A percentile compares a stretch with the other conserved stretches of the same genome.
These are phyloP conservation scores for Coemansia sp. DNA, from an alignment of 192 early-diverging fungal species.

Conservation along the genomic window DNA sequence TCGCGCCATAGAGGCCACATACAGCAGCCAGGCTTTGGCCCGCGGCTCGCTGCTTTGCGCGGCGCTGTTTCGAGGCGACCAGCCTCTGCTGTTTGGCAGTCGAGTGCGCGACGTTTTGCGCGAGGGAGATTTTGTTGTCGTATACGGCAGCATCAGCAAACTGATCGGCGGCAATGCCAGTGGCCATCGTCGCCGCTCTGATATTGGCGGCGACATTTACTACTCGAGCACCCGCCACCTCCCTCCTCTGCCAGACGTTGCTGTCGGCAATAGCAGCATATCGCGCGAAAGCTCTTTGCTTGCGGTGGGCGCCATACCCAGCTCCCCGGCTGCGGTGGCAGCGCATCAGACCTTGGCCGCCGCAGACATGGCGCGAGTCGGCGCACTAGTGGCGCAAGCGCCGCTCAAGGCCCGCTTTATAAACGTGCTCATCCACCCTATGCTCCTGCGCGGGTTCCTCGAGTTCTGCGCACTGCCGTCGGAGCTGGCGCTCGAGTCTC, in stretches of 20 bases:
- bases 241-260: neutral
- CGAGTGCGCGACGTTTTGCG: conserved; percentile 59
- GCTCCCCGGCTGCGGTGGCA: neutral
- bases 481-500: conserved; percentile 80
- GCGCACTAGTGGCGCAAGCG: conserved; percentile 28
- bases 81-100: conserved; percentile 58
- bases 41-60: conserved; percentile 36
- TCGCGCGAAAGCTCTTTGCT: neutral
- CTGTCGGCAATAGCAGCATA: neutral
- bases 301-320: neutral
- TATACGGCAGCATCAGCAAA: conserved; percentile 44
- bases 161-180: conserved; percentile 30
- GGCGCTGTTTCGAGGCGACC: conserved; percentile 45
- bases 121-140: conserved; percentile 56
- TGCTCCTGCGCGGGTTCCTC: conserved; percentile 38
- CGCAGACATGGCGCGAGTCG: conserved; percentile 17
- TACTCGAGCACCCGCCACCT: neutral
- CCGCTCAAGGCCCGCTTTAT: conserved; percentile 54
- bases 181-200: conserved; percentile 4
- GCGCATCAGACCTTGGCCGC: neutral
- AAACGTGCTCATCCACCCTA: conserved; percentile 46
- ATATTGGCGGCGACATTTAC: neutral
- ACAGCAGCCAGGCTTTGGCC: neutral
- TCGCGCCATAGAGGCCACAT: conserved; percentile 20
- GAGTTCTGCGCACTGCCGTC: conserved; percentile 54